These are phyloP conservation scores for Salisapilia sapeloensis DNA, from an alignment of 352 stramenopile genomes.

Conservation along the genomic window DNA sequence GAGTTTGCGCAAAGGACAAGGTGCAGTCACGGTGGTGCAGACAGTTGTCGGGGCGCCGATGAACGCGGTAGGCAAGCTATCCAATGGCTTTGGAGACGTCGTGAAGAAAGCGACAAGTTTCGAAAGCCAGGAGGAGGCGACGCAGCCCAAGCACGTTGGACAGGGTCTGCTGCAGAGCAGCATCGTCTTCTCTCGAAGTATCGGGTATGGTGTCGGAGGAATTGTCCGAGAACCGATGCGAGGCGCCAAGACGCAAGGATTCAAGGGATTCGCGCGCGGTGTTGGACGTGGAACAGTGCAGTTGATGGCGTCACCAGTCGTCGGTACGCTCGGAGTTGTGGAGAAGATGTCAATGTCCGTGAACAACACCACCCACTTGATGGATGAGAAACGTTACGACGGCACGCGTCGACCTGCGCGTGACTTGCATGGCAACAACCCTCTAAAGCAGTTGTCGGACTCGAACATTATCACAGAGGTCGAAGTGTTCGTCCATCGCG, in stretches of 20 bases:
- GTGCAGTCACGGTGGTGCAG: slow-evolving; percentile 60
- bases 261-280: slow-evolving; percentile 75
- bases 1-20: slow-evolving; percentile 66
- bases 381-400: slow-evolving; percentile 67
- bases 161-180: slow-evolving; percentile 60
- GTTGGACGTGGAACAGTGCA: slow-evolving; percentile 62
- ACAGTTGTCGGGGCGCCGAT: slow-evolving; percentile 65
- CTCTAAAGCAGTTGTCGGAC: slow-evolving; percentile 57
- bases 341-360: slow-evolving; percentile 74
- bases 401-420: slow-evolving; percentile 57
- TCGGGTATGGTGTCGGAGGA: slow-evolving; percentile 52
- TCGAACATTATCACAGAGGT: slow-evolving; percentile 79
- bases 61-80: slow-evolving; percentile 62
- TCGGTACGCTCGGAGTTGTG: slow-evolving; percentile 62
- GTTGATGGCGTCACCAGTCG: slow-evolving; percentile 60
- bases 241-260: slow-evolving; percentile 43
- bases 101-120: slow-evolving; percentile 75
- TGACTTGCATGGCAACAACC: slow-evolving; percentile 26
- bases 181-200: slow-evolving; percentile 57
- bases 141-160: slow-evolving; percentile 54
- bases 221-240: slow-evolving; percentile 75
- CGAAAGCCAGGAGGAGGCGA: slow-evolving; percentile 53
- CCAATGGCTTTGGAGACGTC: slow-evolving; percentile 68
- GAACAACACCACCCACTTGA: slow-evolving; percentile 74
- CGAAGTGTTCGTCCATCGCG: slow-evolving; percentile 55